Evolutionary conservation across 768 basidiomycete genomes (phyloP).

Genomic region (Lentinula aciculospora): DNA sequence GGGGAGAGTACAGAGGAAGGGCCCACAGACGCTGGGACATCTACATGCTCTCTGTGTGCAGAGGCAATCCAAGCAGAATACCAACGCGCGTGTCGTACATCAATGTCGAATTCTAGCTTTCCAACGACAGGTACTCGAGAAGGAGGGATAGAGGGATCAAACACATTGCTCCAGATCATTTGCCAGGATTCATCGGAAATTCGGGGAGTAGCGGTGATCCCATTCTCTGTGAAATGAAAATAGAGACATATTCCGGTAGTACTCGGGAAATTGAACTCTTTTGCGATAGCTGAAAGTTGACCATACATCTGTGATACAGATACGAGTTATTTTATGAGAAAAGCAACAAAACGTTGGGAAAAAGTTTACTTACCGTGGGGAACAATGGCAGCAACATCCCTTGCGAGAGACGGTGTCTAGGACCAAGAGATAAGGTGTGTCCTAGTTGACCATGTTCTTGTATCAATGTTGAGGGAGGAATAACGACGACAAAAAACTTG

Average conservation of each 20-base stretch:
- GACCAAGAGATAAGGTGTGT: slow-evolving; percentile 52
- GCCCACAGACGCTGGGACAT: slow-evolving; percentile 31
- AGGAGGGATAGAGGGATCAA: slow-evolving; percentile 34
- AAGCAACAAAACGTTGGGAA: background rate
- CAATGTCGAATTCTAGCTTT: slow-evolving; percentile 84
- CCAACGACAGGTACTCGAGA: slow-evolving; percentile 61
- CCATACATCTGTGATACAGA: slow-evolving; percentile 56
- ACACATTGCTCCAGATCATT: slow-evolving; percentile 59
- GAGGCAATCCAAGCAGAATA: slow-evolving; percentile 63
- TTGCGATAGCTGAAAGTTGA: slow-evolving; percentile 73
- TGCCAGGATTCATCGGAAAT: slow-evolving; percentile 79
- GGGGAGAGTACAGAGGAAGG: slow-evolving; percentile 37
- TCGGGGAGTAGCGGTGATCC: slow-evolving; percentile 55
- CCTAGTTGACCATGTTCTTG: slow-evolving; percentile 57
- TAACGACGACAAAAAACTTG: slow-evolving; percentile 58
- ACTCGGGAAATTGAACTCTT: slow-evolving; percentile 79
- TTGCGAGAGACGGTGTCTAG: slow-evolving; percentile 54
- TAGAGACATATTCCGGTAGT: slow-evolving; percentile 76
- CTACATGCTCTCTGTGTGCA: slow-evolving; percentile 35
- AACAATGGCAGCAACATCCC: slow-evolving; percentile 73
- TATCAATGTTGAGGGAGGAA: slow-evolving; percentile 56
- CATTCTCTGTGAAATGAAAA: slow-evolving; percentile 55
- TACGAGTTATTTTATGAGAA: slow-evolving; percentile 1
- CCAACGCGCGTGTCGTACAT: slow-evolving; percentile 72
- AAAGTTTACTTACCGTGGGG: slow-evolving; percentile 46